A percentile compares a stretch with the other conserved stretches of the same genome.
Conservation (phyloP, 768 basidiomycete genomes). For the Boletus rex-veris region DNA sequence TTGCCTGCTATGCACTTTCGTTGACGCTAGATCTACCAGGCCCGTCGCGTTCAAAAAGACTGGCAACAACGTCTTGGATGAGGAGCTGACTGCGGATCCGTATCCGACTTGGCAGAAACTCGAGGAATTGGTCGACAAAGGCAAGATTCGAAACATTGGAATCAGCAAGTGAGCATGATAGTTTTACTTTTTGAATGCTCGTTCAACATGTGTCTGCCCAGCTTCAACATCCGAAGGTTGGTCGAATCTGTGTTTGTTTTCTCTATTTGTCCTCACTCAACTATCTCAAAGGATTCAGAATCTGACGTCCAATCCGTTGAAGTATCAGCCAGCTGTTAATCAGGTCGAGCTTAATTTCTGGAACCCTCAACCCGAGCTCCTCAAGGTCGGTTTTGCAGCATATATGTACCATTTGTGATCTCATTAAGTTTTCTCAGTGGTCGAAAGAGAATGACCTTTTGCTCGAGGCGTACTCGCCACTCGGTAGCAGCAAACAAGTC, state of each 20-base stretch:
- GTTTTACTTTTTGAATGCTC: not conserved
- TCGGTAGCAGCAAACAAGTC: slow-evolving; percentile 61
- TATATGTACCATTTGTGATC: not conserved
- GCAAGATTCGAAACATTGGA: slow-evolving; percentile 76
- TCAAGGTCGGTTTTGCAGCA: slow-evolving; percentile 42
- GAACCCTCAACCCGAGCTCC: slow-evolving; percentile 73
- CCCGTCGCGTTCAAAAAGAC: slow-evolving; percentile 65
- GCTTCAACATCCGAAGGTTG: slow-evolving; percentile 58
- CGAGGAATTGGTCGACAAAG: slow-evolving; percentile 72
- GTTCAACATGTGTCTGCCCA: slow-evolving; percentile 14
- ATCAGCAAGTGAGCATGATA: slow-evolving; percentile 63
- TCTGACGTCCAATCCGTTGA: slow-evolving; percentile 57
- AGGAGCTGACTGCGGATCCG: slow-evolving; percentile 60
- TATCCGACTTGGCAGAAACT: slow-evolving; percentile 81
- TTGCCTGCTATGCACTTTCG: not conserved
- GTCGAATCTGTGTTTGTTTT: not conserved
- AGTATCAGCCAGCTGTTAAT: slow-evolving; percentile 64
- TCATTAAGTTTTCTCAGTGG: slow-evolving; percentile 43
- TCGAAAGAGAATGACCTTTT: slow-evolving; percentile 60
- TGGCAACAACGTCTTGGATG: slow-evolving; percentile 44
- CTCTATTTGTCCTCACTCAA: not conserved
- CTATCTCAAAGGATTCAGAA: slow-evolving; percentile 46
- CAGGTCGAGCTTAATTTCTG: slow-evolving; percentile 79
- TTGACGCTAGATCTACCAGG: slow-evolving; percentile 34
- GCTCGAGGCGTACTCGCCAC: slow-evolving; percentile 74